Conservation (phyloP, 2,329 filamentous ascomycete species). For the Aspergillus pseudotamarii region DNA sequence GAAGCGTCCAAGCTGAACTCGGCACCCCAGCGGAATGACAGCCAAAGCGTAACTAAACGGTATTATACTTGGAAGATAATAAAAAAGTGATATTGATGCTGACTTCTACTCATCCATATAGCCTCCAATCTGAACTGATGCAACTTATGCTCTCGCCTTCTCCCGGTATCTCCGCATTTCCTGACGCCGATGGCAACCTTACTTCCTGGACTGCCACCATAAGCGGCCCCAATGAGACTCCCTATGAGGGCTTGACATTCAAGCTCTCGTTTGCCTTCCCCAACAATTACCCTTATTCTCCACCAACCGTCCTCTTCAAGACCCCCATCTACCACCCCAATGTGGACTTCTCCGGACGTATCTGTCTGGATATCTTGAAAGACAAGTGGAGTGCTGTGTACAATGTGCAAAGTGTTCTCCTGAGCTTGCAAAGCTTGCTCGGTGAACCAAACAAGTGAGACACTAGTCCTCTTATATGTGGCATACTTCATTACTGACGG, state of each 20-base stretch:
- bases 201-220: slow-evolving; percentile 94
- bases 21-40: slow-evolving; percentile 62
- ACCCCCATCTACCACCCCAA: slow-evolving; percentile 99
- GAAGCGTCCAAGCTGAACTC: slow-evolving; percentile 64
- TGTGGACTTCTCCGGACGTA: slow-evolving; percentile 94
- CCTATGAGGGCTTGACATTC: slow-evolving; percentile 83
- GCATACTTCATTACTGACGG: slow-evolving; percentile 9
- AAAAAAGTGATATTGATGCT: background rate
- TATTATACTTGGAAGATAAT: slow-evolving; percentile 39
- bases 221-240: slow-evolving; percentile 85
- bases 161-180: slow-evolving; percentile 92
- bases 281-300: slow-evolving; percentile 86
- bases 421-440: slow-evolving; percentile 92
- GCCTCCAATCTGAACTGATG: slow-evolving; percentile 97
- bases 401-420: slow-evolving; percentile 89
- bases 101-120: slow-evolving; percentile 42
- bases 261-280: slow-evolving; percentile 93
- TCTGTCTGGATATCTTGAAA: slow-evolving; percentile 97
- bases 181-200: slow-evolving; percentile 84
- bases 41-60: slow-evolving; percentile 78
- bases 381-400: slow-evolving; percentile 99
- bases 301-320: slow-evolving; percentile 93
- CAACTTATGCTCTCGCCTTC: slow-evolving; percentile 95
- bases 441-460: slow-evolving; percentile 94
- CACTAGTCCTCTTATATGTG: background rate